Evolutionary conservation across 202 grass and related monocot species (phyloP).

Genomic region (Dendrocalamus latiflorus): DNA sequence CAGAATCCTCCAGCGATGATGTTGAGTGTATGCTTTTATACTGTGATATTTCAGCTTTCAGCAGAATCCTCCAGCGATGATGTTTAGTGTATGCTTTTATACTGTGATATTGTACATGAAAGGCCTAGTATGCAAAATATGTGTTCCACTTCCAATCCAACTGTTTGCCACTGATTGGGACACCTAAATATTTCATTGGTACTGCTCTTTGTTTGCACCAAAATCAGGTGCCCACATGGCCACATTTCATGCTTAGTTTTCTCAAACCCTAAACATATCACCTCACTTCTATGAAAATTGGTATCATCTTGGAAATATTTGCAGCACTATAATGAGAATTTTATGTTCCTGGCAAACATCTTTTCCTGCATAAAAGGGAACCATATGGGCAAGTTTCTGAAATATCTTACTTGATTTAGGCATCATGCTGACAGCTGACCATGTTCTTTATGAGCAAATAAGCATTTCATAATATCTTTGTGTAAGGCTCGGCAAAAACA

Average conservation of each 20-base stretch:
- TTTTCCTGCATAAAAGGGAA: not conserved
- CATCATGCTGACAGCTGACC: not conserved
- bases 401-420: not conserved
- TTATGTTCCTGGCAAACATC: not conserved
- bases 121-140: conserved; percentile 15
- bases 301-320: not conserved
- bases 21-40: conserved; percentile 58
- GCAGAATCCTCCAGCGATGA: too few relatives aligned
- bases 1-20: conserved; percentile 72
- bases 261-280: not conserved
- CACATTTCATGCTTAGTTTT: conserved; percentile 24
- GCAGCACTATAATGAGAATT: not conserved
- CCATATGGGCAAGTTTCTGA: not conserved
- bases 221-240: not conserved
- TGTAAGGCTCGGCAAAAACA: not conserved
- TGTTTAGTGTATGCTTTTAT: too few relatives aligned
- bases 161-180: not conserved
- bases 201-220: not conserved
- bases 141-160: not conserved
- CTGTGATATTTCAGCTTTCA: too few relatives aligned
- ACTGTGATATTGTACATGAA: not conserved
- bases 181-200: not conserved
- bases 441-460: not conserved
- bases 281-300: not conserved
- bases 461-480: not conserved